phyloP scores from a whole-genome alignment of 1,139 yeast genomes.

The Saccharomyces hybrid region DNA sequence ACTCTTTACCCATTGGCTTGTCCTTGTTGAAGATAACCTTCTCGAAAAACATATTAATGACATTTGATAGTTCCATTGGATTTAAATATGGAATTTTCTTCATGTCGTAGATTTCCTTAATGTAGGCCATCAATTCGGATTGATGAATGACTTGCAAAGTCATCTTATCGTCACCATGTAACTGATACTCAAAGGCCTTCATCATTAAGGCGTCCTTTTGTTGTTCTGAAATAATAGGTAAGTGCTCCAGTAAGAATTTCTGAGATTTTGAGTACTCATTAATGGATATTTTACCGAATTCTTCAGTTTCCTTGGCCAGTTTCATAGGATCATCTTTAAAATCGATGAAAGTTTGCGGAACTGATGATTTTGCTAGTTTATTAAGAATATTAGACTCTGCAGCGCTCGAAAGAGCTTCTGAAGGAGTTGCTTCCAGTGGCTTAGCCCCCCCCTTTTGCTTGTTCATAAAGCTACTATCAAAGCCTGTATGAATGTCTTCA shows the following conservation, averaged over 20 bases:
- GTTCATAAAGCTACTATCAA: constrained; percentile 76
- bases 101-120: constrained; percentile 54
- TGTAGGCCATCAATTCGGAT: constrained; percentile 72
- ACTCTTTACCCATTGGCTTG: constrained; percentile 46
- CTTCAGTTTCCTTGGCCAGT: constrained; percentile 54
- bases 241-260: constrained; percentile 49
- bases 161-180: constrained; percentile 46
- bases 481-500: constrained; percentile 91
- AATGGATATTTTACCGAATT: constrained; percentile 52
- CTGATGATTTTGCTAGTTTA: constrained; percentile 1
- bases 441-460: constrained; percentile 36
- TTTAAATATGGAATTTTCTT: constrained; percentile 30
- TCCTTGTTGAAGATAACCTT: constrained; percentile 46
- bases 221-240: constrained; percentile 64
- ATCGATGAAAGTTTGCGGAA: constrained; percentile 22
- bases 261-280: constrained; percentile 43
- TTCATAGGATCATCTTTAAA: constrained; percentile 38
- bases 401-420: constrained; percentile 1
- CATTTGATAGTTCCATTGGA: constrained; percentile 38
- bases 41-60: constrained; percentile 62
- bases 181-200: constrained; percentile 83
- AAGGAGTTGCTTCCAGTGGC: constrained; percentile 7
- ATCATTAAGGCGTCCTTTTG: constrained; percentile 90
- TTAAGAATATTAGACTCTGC: not conserved
- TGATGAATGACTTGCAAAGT: constrained; percentile 69